Percentiles rank a stretch among this genome's conserved stretches.
phyloP scores from a whole-genome alignment of 257 asterid species.

The Capsicum chinense region DNA sequence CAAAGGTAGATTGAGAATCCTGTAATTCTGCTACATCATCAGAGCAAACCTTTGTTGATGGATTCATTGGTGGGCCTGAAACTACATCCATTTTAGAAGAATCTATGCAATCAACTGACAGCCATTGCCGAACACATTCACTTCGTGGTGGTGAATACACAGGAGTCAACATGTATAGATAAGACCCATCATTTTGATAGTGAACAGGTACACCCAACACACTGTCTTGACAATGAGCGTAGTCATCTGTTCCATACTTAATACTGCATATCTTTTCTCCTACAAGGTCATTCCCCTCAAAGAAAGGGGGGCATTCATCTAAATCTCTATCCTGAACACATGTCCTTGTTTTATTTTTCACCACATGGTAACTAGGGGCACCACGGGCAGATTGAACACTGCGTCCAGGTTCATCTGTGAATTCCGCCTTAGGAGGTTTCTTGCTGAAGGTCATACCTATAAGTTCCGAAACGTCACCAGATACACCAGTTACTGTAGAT shows the following conservation, averaged over 20 bases:
- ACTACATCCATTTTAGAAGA: conserved; percentile 33
- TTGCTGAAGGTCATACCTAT: conserved; percentile 55
- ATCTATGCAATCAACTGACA: conserved; percentile 44
- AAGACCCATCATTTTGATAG: conserved; percentile 82
- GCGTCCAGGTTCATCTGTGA: conserved; percentile 45
- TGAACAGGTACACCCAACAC: conserved; percentile 72
- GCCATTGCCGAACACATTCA: conserved; percentile 68
- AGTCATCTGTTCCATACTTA: conserved; percentile 38
- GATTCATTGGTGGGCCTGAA: conserved; percentile 40
- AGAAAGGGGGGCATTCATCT: conserved; percentile 61
- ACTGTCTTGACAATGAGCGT: conserved; percentile 41
- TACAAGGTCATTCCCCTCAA: conserved; percentile 47
- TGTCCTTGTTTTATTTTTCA: conserved; percentile 29
- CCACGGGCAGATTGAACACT: conserved; percentile 36
- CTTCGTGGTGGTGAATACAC: conserved; percentile 67
- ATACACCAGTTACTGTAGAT: conserved; percentile 37
- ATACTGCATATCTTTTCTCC: conserved; percentile 39
- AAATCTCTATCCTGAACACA: conserved; percentile 38
- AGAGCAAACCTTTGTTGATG: conserved; percentile 41
- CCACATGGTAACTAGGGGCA: conserved; percentile 22
- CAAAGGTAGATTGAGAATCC: conserved; percentile 51
- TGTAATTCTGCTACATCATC: conserved; percentile 50
- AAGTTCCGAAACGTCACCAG: conserved; percentile 47
- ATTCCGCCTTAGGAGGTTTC: conserved; percentile 70
- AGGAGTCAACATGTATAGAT: conserved; percentile 77